phyloP scores from a whole-genome alignment of 148 eudicot genomes.

The Camellia japonica region DNA sequence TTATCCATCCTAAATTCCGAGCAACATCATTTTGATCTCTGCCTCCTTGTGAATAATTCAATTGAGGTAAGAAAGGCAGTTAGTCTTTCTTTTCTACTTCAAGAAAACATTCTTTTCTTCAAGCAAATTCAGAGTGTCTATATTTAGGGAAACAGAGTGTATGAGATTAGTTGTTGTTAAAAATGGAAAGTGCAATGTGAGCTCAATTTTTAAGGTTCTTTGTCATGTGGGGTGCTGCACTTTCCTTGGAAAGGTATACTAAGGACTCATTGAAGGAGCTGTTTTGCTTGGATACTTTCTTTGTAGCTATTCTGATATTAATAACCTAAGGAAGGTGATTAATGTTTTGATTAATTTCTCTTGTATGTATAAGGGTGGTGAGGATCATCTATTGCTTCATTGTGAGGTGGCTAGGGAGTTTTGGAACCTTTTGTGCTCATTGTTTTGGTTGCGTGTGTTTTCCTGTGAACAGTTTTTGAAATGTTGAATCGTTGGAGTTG shows the following conservation, averaged over 20 bases:
- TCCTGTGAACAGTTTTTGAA: neutral
- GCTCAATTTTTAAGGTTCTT: neutral
- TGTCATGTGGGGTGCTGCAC: neutral
- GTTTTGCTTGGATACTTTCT: neutral
- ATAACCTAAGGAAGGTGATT: neutral
- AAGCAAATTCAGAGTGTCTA: neutral
- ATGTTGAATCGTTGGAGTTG: neutral
- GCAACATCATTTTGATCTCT: neutral
- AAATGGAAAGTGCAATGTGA: neutral
- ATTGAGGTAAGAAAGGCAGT: neutral
- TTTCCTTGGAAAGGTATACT: neutral
- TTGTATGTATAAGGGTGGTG: neutral
- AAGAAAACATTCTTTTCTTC: neutral
- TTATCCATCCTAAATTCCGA: neutral
- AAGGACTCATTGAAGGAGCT: neutral
- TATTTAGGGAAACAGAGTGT: neutral
- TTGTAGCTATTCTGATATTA: neutral
- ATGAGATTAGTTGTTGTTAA: neutral
- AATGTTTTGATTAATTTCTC: neutral
- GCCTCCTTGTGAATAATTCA: neutral
- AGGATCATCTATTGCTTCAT: neutral
- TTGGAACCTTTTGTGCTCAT: neutral
- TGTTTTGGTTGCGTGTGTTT: neutral
- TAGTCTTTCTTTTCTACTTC: neutral
- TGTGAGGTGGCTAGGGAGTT: neutral